Evolutionary conservation across 345 rosid species (phyloP).

Genomic region (Eucalyptus brandiana): DNA sequence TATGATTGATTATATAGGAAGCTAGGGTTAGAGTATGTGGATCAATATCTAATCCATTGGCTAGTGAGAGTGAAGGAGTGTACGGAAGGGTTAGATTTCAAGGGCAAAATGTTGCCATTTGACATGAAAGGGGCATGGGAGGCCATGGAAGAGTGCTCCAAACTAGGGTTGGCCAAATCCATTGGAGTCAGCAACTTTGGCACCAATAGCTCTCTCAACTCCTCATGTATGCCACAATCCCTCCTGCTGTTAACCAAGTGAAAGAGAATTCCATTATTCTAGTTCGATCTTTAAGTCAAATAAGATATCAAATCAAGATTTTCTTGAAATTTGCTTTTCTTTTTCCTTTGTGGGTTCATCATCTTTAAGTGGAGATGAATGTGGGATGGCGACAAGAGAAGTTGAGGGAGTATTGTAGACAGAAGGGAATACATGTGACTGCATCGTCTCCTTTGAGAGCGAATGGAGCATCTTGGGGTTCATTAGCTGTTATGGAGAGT

Average conservation of each 20-base stretch:
- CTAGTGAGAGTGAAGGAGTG: slow-evolving; percentile 8
- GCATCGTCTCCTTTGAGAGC: slow-evolving; percentile 5
- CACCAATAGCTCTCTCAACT: neutral
- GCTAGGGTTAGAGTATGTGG: slow-evolving; percentile 18
- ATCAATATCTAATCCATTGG: slow-evolving; percentile 22
- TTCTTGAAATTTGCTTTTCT: too few relatives aligned
- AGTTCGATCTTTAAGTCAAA: too few relatives aligned
- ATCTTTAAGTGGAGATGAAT: slow-evolving; percentile 1
- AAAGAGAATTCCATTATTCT: neutral
- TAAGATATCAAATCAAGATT: neutral
- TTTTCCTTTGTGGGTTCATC: neutral
- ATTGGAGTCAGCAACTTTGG: slow-evolving; percentile 18
- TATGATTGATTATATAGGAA: neutral
- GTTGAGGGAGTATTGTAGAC: neutral
- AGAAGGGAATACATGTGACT: neutral
- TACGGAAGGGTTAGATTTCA: neutral
- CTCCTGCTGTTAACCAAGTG: slow-evolving; percentile 13
- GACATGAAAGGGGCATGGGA: slow-evolving; percentile 5
- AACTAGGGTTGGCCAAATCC: slow-evolving; percentile 6
- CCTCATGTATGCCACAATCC: neutral
- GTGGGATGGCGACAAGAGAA: slow-evolving; percentile 3
- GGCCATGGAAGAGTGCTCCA: slow-evolving; percentile 17
- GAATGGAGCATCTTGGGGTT: slow-evolving; percentile 4
- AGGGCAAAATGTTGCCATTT: neutral
- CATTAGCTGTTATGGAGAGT: neutral